These are phyloP conservation scores for Pseudonectria foliicola DNA, from an alignment of 2,329 filamentous ascomycete genomes.

Conservation along the genomic window DNA sequence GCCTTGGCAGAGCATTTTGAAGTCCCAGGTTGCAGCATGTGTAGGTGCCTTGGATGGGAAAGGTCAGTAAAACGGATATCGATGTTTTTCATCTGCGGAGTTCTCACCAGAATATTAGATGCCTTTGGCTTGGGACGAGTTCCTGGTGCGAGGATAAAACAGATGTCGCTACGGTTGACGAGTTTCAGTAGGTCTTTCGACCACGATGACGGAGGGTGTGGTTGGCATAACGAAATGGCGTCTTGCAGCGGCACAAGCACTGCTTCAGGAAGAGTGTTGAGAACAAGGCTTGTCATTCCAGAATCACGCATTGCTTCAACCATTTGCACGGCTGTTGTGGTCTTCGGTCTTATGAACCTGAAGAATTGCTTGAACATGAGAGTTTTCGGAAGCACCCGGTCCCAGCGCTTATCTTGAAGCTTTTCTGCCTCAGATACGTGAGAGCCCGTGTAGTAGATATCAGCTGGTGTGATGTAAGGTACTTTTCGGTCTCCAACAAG, in stretches of 20 bases:
- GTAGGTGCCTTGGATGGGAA: constrained; percentile 44
- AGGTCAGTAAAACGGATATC: constrained; percentile 24
- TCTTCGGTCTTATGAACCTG: constrained; percentile 41
- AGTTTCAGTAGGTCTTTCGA: constrained; percentile 62
- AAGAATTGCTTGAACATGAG: constrained; percentile 65
- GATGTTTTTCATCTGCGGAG: not conserved
- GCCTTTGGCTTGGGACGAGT: constrained; percentile 24
- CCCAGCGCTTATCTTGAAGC: constrained; percentile 34
- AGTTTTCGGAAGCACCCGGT: constrained; percentile 55
- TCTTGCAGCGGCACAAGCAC: constrained; percentile 77
- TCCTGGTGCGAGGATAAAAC: constrained; percentile 49
- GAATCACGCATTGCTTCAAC: constrained; percentile 69
- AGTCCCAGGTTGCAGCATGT: constrained; percentile 64
- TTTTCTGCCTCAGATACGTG: constrained; percentile 29
- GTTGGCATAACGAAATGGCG: constrained; percentile 75
- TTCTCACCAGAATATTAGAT: constrained; percentile 37
- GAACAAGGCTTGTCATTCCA: constrained; percentile 56
- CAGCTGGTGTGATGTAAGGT: constrained; percentile 35
- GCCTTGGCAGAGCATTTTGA: constrained; percentile 67
- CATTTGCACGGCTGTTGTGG: constrained; percentile 49
- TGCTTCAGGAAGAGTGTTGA: constrained; percentile 81
- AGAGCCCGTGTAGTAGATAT: constrained; percentile 37
- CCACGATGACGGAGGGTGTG: constrained; percentile 75
- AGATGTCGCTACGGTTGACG: constrained; percentile 76
- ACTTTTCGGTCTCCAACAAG: constrained; percentile 32